phyloP scores from a whole-genome alignment of 163 green algal species.

The Volvox carteri region DNA sequence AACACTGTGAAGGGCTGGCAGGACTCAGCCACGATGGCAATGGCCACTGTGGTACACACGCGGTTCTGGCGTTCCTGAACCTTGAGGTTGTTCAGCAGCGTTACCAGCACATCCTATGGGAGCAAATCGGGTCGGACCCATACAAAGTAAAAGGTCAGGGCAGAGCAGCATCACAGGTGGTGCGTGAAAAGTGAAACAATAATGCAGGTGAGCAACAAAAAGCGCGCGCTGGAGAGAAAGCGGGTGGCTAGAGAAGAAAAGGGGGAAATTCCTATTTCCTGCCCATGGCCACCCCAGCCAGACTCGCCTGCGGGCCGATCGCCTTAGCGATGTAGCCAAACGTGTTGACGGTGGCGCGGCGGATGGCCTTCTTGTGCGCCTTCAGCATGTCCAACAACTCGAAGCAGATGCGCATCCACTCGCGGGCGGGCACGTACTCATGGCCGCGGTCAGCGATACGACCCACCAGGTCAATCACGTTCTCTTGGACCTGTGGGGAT shows the following conservation, averaged over 20 bases:
- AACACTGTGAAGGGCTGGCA: conserved; percentile 99
- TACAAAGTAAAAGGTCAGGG: too few species aligned
- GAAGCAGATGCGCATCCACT: conserved; percentile 99
- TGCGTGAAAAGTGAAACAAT: too few species aligned
- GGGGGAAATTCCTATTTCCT: too few species aligned
- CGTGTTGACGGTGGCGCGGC: conserved; percentile 96
- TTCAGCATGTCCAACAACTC: conserved; percentile 99
- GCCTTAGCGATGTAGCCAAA: conserved; percentile 99
- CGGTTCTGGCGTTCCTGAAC: conserved; percentile 99
- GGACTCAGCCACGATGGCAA: conserved; percentile 99
- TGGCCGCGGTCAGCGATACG: conserved; percentile 95
- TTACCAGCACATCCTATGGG: conserved; percentile 99
- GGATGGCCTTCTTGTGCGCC: conserved; percentile 94
- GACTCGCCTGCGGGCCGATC: conserved; percentile 97
- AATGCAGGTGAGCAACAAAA: too few species aligned
- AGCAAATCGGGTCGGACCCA: too few species aligned
- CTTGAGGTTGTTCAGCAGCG: conserved; percentile 99
- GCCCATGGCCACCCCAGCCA: too few species aligned
- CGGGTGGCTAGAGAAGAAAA: too few species aligned
- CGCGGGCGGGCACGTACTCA: conserved; percentile 94
- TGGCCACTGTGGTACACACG: conserved; percentile 99
- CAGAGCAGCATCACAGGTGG: too few species aligned
- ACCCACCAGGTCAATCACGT: conserved; percentile 99
- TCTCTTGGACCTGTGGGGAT: conserved; percentile 92
- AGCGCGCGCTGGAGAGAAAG: too few species aligned